These are phyloP conservation scores for Fusarium sp. DNA, from an alignment of 2,329 filamentous ascomycete species.

Conservation along the genomic window DNA sequence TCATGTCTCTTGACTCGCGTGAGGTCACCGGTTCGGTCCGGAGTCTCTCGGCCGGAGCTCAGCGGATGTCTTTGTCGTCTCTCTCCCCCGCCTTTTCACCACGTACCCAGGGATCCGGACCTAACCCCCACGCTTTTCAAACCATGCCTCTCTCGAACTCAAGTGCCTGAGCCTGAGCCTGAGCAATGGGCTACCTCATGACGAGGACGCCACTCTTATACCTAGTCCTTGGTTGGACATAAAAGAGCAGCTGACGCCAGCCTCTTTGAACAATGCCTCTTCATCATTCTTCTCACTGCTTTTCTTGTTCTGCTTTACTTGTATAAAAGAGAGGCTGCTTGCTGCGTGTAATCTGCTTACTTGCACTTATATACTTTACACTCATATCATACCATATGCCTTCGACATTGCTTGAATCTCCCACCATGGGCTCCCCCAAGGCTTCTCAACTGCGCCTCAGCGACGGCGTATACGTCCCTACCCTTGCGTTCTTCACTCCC, in stretches of 20 bases:
- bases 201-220: conserved; percentile 29
- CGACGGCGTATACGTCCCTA: conserved; percentile 51
- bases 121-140: conserved; percentile 38
- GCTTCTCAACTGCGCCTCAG: conserved; percentile 37
- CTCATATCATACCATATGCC: conserved; percentile 27
- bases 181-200: conserved; percentile 34
- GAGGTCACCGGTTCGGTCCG: conserved; percentile 35
- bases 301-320: conserved; percentile 1
- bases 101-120: conserved; percentile 22
- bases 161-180: conserved; percentile 10
- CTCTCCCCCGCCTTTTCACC: conserved; percentile 10
- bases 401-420: conserved; percentile 36
- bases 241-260: conserved; percentile 40
- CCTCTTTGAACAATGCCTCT: conserved; percentile 9
- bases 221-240: conserved; percentile 23
- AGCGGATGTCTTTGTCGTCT: conserved; percentile 14
- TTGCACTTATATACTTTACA: background rate
- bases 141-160: conserved; percentile 18
- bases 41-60: conserved; percentile 40
- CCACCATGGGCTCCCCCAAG: conserved; percentile 42
- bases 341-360: background rate
- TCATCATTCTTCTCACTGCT: background rate
- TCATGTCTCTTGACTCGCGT: conserved; percentile 6
- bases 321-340: conserved; percentile 13
- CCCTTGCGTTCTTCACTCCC: conserved; percentile 49